These are phyloP conservation scores for Annulohypoxylon maeteangense DNA, from an alignment of 495 filamentous ascomycete genomes.

Conservation along the genomic window DNA sequence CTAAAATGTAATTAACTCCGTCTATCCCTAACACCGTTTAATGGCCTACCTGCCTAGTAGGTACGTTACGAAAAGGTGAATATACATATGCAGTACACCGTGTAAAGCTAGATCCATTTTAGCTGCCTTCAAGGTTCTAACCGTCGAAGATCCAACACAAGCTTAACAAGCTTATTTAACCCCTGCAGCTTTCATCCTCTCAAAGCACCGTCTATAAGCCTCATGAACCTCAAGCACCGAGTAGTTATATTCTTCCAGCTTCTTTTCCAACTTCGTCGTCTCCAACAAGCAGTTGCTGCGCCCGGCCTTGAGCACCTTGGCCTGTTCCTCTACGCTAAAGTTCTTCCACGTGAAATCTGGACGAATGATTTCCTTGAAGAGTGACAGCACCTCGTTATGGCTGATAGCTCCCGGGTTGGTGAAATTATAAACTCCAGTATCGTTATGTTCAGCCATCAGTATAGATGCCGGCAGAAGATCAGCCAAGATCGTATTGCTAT, in stretches of 20 bases:
- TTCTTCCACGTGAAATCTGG: slow-evolving; percentile 73
- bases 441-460: slow-evolving; percentile 67
- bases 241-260: slow-evolving; percentile 68
- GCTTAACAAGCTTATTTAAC: slow-evolving; percentile 53
- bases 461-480: slow-evolving; percentile 71
- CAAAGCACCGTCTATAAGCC: slow-evolving; percentile 69
- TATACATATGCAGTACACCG: slow-evolving; percentile 4
- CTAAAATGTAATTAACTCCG: neutral
- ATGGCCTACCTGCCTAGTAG: neutral
- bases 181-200: slow-evolving; percentile 70
- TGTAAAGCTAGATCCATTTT: slow-evolving; percentile 9
- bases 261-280: slow-evolving; percentile 67
- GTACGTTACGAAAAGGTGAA: neutral
- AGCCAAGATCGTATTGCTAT: slow-evolving; percentile 72
- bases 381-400: slow-evolving; percentile 71
- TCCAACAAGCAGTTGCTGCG: slow-evolving; percentile 73
- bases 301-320: slow-evolving; percentile 72
- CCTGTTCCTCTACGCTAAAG: slow-evolving; percentile 71
- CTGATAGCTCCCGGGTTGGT: slow-evolving; percentile 75
- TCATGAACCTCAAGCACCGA: slow-evolving; percentile 70
- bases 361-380: slow-evolving; percentile 71
- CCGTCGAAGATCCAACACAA: slow-evolving; percentile 7
- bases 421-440: slow-evolving; percentile 73
- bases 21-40: neutral
- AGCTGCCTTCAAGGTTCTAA: neutral